A percentile compares a stretch with the other conserved stretches of the same genome.
These are phyloP conservation scores for Ocimum tenuiflorum DNA, from an alignment of 257 asterid species.

Conservation along the genomic window DNA sequence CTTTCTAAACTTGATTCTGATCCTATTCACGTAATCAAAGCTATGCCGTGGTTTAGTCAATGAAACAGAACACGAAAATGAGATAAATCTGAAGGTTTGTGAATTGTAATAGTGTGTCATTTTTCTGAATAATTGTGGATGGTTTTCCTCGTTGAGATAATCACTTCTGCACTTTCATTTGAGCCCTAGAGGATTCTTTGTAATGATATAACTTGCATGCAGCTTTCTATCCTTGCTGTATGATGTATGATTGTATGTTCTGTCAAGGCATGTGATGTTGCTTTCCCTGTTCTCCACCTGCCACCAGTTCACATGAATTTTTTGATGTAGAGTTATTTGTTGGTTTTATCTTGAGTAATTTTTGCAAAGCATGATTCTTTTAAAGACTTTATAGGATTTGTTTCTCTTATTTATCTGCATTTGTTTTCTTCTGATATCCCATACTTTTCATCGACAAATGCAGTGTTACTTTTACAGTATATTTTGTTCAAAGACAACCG, in stretches of 20 bases:
- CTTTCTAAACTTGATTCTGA: conserved; percentile 21
- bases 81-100: background rate
- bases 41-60: background rate
- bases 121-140: background rate
- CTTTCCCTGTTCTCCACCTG: background rate
- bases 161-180: background rate
- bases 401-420: background rate
- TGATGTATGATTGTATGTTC: background rate
- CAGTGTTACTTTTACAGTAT: background rate
- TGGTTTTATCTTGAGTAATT: background rate
- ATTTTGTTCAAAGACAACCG: background rate
- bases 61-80: background rate
- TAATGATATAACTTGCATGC: background rate
- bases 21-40: conserved; percentile 1
- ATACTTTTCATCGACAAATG: background rate
- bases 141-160: background rate
- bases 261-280: background rate
- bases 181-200: background rate
- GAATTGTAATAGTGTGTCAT: too few species aligned
- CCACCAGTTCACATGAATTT: background rate
- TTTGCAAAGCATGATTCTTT: background rate
- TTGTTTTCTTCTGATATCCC: background rate
- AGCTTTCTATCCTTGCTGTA: background rate
- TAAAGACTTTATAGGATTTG: background rate
- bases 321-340: background rate